Evolutionary conservation across 192 early-diverging fungal species (phyloP), one percentile per base, ranked within the genome.

Genomic region (Rhizoclosmatium globosum): DNA sequence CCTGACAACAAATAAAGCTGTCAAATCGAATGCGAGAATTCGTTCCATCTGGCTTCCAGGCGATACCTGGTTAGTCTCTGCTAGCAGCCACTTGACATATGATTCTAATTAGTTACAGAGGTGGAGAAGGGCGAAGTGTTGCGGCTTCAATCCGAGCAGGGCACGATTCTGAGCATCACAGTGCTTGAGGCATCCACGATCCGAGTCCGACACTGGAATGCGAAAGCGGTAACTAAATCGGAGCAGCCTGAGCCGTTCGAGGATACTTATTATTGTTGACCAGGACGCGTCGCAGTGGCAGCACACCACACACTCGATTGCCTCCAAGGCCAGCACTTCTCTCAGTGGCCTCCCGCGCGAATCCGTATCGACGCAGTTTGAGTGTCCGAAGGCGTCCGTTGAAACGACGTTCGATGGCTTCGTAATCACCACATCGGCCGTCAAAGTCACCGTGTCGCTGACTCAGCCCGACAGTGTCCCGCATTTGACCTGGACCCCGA

Each of bases 181-280:
- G 70, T 73, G 3, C 70, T 71, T 2, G 78, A 73, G 46, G 44
- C 44, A 11, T 13, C 3, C 43, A 44, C 66, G 3, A 43, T 79
- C 13, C 68, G 78, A 42, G 61, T 79, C 3, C 78, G 78, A 3
- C 78, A 79, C 43, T 19, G 44, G 31, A 45, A n/a, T 19, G 19
- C 71, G 11, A 1, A 17, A 38, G 58, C 31, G 21, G n/a, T 7
- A 53, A 21, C 1, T 17, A 21, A n/a, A 17, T 41, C 44, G 50
- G 68, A 65, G 65, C 48, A 4, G 4, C 15, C 48, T 50, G 4
- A 9, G 4, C 48, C 48, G 15, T 50, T 9, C 6, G 15, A 50
- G 48, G 48, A 50, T 50, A 50, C n/a, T n/a, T n/a, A n/a, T n/a
- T n/a, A n/a, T n/a, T n/a, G n/a, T n/a, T n/a, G n/a, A n/a, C n/a